Base-by-base conservation (phyloP, 306 rosid species). In the Cucurbita argyrosperma region DNA sequence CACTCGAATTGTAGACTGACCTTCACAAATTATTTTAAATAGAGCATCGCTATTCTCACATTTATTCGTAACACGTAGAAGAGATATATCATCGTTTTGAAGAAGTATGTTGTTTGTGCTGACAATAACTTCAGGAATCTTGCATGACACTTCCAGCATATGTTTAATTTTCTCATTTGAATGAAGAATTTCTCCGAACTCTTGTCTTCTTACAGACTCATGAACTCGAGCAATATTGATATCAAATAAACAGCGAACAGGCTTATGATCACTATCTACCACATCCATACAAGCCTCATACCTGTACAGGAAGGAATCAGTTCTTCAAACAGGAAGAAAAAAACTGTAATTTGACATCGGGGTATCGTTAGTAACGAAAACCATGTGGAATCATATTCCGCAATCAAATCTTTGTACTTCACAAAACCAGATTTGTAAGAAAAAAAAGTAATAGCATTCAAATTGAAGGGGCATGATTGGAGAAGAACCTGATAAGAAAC, bases 281-380 rank as follows among this genome's bases (percentile, higher is more conserved):
- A 94, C 97, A 83, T 89, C 97, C 98, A 90, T 90, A 85, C 96
- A 89, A 59, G 96, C 98, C 67, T 94, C 95, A 5, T 94, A 94
- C 90, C 98, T 94, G 50, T 80, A 69, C 63, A 80, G 80, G 40
- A 74, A 67, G 67, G 72, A 72, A 77, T 16, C 74, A 64, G 23
- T 42, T 67, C 39, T 15, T 12, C 67, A 42, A 58, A 53, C n/a
- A 75, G 47, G 38, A 3, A 6, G 39, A 15, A 21, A 6, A 40
- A 11, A 45, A 37, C 15, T 8, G 47, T 19, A 39, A 35, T 61
- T 30, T 40, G 63, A 47, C 76, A 73, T 42, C 26, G 2, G 26
- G 11, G 16, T 19, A 16, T 39, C 21, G 16, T 7, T 38, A 53
- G 49, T 8, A 53, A 52, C 45, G 16, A 4, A 38, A 42, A 45